Evolutionary conservation across 768 basidiomycete species (phyloP), one percentile per base, ranked within the genome.

Genomic region (Cyclocybe cylindracea): DNA sequence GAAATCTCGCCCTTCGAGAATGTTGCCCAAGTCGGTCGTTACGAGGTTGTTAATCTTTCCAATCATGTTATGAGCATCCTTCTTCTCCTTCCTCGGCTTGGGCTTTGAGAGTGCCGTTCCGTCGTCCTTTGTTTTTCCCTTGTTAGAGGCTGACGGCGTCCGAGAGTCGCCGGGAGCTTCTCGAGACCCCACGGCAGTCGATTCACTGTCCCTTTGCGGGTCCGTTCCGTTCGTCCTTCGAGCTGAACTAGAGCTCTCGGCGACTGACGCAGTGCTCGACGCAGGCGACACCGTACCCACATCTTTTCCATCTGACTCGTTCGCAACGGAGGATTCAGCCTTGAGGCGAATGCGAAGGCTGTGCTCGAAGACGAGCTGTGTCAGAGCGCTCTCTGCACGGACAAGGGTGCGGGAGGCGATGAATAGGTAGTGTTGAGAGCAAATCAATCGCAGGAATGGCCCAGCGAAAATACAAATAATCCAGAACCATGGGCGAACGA

Each of bases 11-110:
- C 67, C 67, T 16, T 64, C 66, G 13, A 62, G 59, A 42, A 79
- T 75, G 50, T 70, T 70, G 33, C 51, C 55, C 53, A 77, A 41
- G 66, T 92, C 89, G 1, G 84, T 83, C 7, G 87, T 83, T 33
- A 89, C 79, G 5, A 91, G 69, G 48, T 89, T 91, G 64, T 87
- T 91, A 63, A 92, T 84, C 62, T 82, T 87, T 8, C 91, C 89
- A 35, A 84, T 79, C 14, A 89, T 66, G 60, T 86, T 84, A 7
- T 68, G 70, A 9, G 67, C 63, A 39, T 66, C 68, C 5, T 39
- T 50, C n/a, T 57, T 43, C 11, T 45, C 34, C 19, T 50, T 24
- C 31, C 10, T 42, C 38, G 9, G 43, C 33, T 32, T 55, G 24
- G 11, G 56, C 40, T 18, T 34, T 49, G 7, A 58, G 52, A 24